phyloP scores from a whole-genome alignment of 306 rosid genomes.

The Dalbergia cochinchinensis region DNA sequence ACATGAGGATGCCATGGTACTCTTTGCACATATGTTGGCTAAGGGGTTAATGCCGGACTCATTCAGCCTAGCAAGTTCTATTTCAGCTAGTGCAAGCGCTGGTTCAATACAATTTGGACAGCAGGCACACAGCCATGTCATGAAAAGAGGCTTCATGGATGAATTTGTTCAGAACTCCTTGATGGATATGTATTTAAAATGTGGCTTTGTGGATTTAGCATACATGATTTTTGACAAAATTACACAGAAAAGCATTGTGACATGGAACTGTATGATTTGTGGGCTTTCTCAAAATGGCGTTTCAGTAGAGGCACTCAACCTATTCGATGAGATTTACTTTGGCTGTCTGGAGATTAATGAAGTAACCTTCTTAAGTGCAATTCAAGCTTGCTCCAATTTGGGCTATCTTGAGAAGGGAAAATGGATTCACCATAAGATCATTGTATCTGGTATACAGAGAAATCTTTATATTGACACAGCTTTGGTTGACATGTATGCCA shows the following conservation, averaged over 20 bases:
- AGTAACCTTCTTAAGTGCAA: slow-evolving; percentile 77
- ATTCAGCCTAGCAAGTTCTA: slow-evolving; percentile 81
- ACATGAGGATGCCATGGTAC: slow-evolving; percentile 56
- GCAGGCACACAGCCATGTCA: slow-evolving; percentile 77
- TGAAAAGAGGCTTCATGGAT: slow-evolving; percentile 67
- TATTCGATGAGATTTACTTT: slow-evolving; percentile 74
- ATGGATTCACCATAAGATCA: slow-evolving; percentile 88
- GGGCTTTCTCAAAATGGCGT: slow-evolving; percentile 82
- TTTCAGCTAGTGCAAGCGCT: slow-evolving; percentile 76
- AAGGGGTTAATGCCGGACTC: slow-evolving; percentile 78
- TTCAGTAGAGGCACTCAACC: slow-evolving; percentile 71
- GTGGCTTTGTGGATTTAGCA: slow-evolving; percentile 71
- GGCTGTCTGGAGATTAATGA: slow-evolving; percentile 65
- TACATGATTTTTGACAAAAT: slow-evolving; percentile 62
- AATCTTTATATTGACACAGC: slow-evolving; percentile 72
- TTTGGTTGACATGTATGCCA: slow-evolving; percentile 87
- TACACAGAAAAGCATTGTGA: slow-evolving; percentile 58
- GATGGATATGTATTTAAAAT: slow-evolving; percentile 90
- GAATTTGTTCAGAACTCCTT: slow-evolving; percentile 85
- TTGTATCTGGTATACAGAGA: slow-evolving; percentile 58
- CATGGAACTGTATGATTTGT: slow-evolving; percentile 90
- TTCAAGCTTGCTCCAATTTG: slow-evolving; percentile 89
- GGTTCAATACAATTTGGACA: slow-evolving; percentile 68
- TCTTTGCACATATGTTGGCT: slow-evolving; percentile 65
- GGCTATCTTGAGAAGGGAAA: slow-evolving; percentile 87